A percentile compares a stretch with the other conserved stretches of the same genome.
phyloP scores from a whole-genome alignment of 495 filamentous ascomycete species.

The Terfezia claveryi region DNA sequence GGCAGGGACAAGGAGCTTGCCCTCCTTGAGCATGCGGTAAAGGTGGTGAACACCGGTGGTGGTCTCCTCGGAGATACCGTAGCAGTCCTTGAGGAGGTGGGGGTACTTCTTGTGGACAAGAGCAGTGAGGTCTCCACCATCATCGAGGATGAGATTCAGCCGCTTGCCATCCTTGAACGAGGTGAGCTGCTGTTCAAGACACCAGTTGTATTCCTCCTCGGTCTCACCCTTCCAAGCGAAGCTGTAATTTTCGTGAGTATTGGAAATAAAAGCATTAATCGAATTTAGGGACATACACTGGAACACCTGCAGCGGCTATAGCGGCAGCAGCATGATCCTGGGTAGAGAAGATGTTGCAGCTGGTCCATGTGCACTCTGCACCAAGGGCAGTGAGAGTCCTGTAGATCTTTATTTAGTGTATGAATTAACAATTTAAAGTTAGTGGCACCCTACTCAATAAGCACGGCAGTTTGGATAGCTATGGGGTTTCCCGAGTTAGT shows the following conservation, averaged over 20 bases:
- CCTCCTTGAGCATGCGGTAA: conserved; percentile 89
- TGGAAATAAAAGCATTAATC: neutral
- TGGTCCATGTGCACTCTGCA: conserved; percentile 93
- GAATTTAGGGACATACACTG: conserved; percentile 37
- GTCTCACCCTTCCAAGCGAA: conserved; percentile 99
- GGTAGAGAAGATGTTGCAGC: conserved; percentile 98
- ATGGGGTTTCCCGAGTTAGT: neutral
- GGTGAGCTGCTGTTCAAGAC: conserved; percentile 88
- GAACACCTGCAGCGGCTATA: conserved; percentile 80
- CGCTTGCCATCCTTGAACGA: conserved; percentile 93
- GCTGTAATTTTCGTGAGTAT: conserved; percentile 21
- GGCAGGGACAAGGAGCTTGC: conserved; percentile 73
- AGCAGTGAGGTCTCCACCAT: conserved; percentile 91
- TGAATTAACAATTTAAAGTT: neutral
- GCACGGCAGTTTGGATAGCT: conserved; percentile 96
- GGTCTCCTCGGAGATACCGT: conserved; percentile 95
- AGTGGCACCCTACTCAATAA: conserved; percentile 42
- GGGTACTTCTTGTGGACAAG: conserved; percentile 97
- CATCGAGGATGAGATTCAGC: conserved; percentile 96
- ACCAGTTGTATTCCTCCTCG: conserved; percentile 99
- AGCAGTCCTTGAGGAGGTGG: conserved; percentile 91
- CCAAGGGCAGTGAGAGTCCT: conserved; percentile 70
- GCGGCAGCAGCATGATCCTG: conserved; percentile 97
- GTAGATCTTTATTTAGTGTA: neutral
- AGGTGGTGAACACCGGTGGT: conserved; percentile 99